phyloP scores from a whole-genome alignment of 495 filamentous ascomycete genomes.

The Penicillium goetzii region DNA sequence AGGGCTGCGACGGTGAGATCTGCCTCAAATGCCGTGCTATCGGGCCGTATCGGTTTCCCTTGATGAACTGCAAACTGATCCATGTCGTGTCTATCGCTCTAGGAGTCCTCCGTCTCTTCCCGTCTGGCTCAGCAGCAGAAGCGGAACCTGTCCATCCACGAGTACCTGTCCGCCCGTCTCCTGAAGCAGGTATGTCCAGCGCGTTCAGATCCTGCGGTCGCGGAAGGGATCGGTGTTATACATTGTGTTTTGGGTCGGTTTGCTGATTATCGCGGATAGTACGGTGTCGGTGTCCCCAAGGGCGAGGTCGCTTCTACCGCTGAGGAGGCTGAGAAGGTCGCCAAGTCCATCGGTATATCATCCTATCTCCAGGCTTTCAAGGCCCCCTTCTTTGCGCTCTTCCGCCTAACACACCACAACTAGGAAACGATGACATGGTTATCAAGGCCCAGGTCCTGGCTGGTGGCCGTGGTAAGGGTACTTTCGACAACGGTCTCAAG shows the following conservation, averaged over 20 bases:
- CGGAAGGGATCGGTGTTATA: slow-evolving; percentile 20
- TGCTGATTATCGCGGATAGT: slow-evolving; percentile 57
- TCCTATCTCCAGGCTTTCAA: slow-evolving; percentile 9
- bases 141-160: slow-evolving; percentile 92
- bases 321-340: slow-evolving; percentile 88
- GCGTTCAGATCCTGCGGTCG: slow-evolving; percentile 26
- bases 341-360: slow-evolving; percentile 76
- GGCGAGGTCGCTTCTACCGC: slow-evolving; percentile 81
- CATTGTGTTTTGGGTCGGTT: background rate
- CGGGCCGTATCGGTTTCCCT: slow-evolving; percentile 18
- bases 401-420: slow-evolving; percentile 32
- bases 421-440: slow-evolving; percentile 92
- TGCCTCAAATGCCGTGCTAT: slow-evolving; percentile 21
- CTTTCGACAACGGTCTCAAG: slow-evolving; percentile 97
- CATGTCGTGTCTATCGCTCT: slow-evolving; percentile 8
- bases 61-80: slow-evolving; percentile 29
- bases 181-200: slow-evolving; percentile 71
- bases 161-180: slow-evolving; percentile 91
- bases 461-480: slow-evolving; percentile 95
- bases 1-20: slow-evolving; percentile 63
- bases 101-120: slow-evolving; percentile 55
- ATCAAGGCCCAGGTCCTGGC: slow-evolving; percentile 99
- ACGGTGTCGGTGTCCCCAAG: slow-evolving; percentile 90
- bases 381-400: slow-evolving; percentile 19
- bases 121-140: slow-evolving; percentile 66